Percentiles rank a stretch among this genome's conserved stretches.
These are phyloP conservation scores for Colletotrichum kahawae DNA, from an alignment of 2,329 filamentous ascomycete species.

Conservation along the genomic window DNA sequence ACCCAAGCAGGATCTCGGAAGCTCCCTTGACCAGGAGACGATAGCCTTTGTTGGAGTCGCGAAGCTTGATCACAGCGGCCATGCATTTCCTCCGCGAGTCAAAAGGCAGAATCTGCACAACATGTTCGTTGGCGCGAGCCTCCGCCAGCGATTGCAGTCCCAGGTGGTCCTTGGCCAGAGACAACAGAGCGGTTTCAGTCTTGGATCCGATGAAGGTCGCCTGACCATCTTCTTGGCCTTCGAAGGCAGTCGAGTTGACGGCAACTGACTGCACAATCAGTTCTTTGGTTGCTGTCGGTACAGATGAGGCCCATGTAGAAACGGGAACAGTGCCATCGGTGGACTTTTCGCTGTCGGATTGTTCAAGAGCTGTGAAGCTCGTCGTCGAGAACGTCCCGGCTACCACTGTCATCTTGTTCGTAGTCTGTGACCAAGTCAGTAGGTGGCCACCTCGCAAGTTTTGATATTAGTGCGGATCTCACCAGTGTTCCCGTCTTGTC, in stretches of 20 bases:
- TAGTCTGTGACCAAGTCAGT: slow-evolving; percentile 35
- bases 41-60: slow-evolving; percentile 41
- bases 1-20: slow-evolving; percentile 59
- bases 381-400: slow-evolving; percentile 62
- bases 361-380: slow-evolving; percentile 40
- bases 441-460: neutral
- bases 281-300: slow-evolving; percentile 32
- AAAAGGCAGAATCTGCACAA: slow-evolving; percentile 57
- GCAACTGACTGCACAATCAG: slow-evolving; percentile 48
- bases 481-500: slow-evolving; percentile 72
- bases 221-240: slow-evolving; percentile 52
- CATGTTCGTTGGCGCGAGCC: slow-evolving; percentile 48
- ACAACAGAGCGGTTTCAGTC: slow-evolving; percentile 60
- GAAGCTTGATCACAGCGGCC: slow-evolving; percentile 59
- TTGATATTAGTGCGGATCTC: neutral
- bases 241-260: slow-evolving; percentile 65
- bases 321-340: slow-evolving; percentile 35
- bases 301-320: slow-evolving; percentile 25
- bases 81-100: slow-evolving; percentile 62
- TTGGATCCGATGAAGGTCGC: slow-evolving; percentile 59
- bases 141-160: slow-evolving; percentile 53
- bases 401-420: slow-evolving; percentile 78
- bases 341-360: slow-evolving; percentile 64
- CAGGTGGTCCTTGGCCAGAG: slow-evolving; percentile 54
- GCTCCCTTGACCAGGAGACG: slow-evolving; percentile 61